Conservation (phyloP, 805 yeast species). For the Pichia thaimueangensis region DNA sequence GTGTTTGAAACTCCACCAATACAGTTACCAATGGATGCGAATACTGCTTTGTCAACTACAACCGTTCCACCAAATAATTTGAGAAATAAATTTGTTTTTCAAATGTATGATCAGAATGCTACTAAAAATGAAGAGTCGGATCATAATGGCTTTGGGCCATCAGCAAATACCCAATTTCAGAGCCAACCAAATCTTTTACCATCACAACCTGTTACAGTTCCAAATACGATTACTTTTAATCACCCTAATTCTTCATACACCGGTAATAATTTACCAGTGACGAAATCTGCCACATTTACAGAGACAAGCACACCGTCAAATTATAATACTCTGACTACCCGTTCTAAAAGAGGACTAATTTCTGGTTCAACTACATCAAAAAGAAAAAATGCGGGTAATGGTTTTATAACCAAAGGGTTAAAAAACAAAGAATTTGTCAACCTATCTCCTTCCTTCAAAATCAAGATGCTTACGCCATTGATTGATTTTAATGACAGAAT, state of each 20-base stretch:
- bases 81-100: constrained; percentile 8
- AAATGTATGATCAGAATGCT: constrained; percentile 4
- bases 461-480: constrained; percentile 3
- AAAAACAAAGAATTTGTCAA: constrained; percentile 5
- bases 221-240: too few species aligned
- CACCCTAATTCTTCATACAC: too few species aligned
- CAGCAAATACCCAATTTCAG: constrained; percentile 7
- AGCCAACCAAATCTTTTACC: constrained; percentile 9
- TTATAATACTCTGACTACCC: too few species aligned
- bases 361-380: too few species aligned
- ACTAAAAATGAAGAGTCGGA: background rate
- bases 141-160: background rate
- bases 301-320: too few species aligned
- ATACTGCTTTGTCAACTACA: background rate
- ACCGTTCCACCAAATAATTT: background rate
- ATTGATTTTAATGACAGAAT: constrained; percentile 8
- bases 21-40: constrained; percentile 4
- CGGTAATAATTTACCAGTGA: too few species aligned
- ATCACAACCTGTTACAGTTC: too few species aligned
- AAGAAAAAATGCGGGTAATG: background rate
- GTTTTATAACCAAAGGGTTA: constrained; percentile 1
- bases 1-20: constrained; percentile 13
- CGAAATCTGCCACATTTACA: background rate
- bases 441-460: constrained; percentile 3
- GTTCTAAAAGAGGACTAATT: too few species aligned